Conservation (phyloP, 768 basidiomycete species). For the Gyrodon lividus region DNA sequence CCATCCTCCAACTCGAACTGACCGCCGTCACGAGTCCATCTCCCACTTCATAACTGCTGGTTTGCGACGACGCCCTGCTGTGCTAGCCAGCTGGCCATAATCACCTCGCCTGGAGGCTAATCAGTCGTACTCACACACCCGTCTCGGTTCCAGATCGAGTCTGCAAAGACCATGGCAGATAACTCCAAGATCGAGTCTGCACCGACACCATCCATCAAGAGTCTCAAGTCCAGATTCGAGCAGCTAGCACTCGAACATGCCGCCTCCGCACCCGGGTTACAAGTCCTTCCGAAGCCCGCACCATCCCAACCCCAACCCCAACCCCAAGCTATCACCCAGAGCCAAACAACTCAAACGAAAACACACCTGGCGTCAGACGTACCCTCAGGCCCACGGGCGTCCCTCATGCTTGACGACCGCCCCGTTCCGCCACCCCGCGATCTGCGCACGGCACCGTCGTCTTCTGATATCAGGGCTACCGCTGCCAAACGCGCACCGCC, state of each 20-base stretch:
- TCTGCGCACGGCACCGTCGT: slow-evolving; percentile 49
- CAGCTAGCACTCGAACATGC: slow-evolving; percentile 50
- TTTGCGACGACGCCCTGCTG: no score
- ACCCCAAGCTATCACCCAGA: slow-evolving; percentile 7
- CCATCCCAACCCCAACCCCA: slow-evolving; percentile 1
- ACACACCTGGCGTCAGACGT: no score
- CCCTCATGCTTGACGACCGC: slow-evolving; percentile 25
- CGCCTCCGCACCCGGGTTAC: slow-evolving; percentile 1
- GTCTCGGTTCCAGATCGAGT: not conserved
- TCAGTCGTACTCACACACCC: slow-evolving; percentile 8
- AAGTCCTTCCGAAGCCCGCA: slow-evolving; percentile 1
- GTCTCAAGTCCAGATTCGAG: slow-evolving; percentile 69
- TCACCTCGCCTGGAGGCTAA: no score
- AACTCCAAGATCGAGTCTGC: slow-evolving; percentile 46
- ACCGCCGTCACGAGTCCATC: no score
- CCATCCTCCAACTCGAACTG: no score
- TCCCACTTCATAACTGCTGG: no score
- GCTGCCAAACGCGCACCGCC: slow-evolving; percentile 54
- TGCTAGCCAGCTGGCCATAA: no score
- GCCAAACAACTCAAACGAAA: no score
- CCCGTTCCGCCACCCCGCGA: slow-evolving; percentile 27
- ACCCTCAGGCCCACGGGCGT: slow-evolving; percentile 42
- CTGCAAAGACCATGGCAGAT: slow-evolving; percentile 14
- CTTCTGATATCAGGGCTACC: slow-evolving; percentile 48
- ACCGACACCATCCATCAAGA: slow-evolving; percentile 63